These are phyloP conservation scores for Nidularia pulvinata DNA, from an alignment of 768 basidiomycete species.

Conservation along the genomic window DNA sequence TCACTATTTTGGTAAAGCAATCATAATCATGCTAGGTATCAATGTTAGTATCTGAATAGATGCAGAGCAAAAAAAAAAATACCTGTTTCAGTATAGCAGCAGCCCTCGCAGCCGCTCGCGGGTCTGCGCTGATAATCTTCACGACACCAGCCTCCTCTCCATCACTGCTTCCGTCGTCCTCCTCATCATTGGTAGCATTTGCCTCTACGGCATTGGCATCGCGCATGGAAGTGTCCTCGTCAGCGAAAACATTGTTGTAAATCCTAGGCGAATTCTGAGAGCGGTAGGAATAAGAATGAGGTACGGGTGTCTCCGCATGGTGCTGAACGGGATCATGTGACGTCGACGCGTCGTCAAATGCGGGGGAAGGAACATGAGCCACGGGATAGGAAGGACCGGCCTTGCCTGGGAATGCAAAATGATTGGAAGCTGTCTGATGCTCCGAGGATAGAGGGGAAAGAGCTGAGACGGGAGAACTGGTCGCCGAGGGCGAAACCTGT, in stretches of 20 bases:
- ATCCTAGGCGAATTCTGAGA: too few species aligned
- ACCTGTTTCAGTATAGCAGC: slow-evolving; percentile 92
- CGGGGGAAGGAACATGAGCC: not conserved
- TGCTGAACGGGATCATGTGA: not conserved
- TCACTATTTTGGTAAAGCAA: slow-evolving; percentile 57
- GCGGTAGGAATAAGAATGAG: not conserved
- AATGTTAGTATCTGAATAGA: not conserved
- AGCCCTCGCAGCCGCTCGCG: slow-evolving; percentile 87
- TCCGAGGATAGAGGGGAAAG: too few species aligned
- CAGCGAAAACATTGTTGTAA: not conserved
- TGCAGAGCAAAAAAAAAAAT: slow-evolving; percentile 14
- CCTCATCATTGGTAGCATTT: slow-evolving; percentile 21
- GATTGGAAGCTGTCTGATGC: too few species aligned
- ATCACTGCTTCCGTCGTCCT: slow-evolving; percentile 24
- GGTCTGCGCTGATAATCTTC: slow-evolving; percentile 84
- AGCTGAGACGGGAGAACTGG: too few species aligned
- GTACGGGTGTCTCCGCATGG: not conserved
- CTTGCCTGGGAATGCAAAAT: too few species aligned
- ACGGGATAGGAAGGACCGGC: not conserved
- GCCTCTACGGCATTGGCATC: not conserved
- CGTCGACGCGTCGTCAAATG: not conserved
- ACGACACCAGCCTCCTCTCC: slow-evolving; percentile 60
- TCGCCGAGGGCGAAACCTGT: not conserved
- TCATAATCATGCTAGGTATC: slow-evolving; percentile 82
- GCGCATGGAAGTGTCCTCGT: not conserved